Evolutionary conservation across 2,329 filamentous ascomycete species (phyloP), one percentile per base, ranked within the genome.

Genomic region (Aspergillus sp.): DNA sequence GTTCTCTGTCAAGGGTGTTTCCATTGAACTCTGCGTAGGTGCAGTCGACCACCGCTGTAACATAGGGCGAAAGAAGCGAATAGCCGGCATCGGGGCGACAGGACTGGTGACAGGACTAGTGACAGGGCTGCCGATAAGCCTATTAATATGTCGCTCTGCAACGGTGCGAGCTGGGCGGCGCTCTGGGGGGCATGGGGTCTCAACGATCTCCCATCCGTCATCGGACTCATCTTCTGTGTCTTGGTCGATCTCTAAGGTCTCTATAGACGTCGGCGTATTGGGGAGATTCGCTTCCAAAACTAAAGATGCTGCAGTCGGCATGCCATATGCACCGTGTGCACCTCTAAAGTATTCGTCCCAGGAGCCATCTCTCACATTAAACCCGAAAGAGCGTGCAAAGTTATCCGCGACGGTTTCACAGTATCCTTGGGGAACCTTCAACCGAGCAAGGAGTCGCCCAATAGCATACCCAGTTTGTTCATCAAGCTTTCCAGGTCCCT

Each of bases 391-490:
- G 5, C 42, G 39, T 0, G 45, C 40, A 11, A 65, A 51, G 26
- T 51, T 46, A 31, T 43, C 11, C 7, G 61, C 54, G 6, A 62
- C n/a, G 12, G 49, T 31, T 33, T 52, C 39, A 33, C 44, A 51
- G 39, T 61, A 48, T 29, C 50, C 42, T 8, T 43, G n/a, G 6
- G 62, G 56, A 1, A 66, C 37, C 6, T 49, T 12, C 2, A 62
- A 29, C 0, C 49, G 13, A 1, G 34, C 39, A 1, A 65, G 43
- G 2, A 66, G 35, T 11, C 52, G 56, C 2, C 57, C 57, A 11
- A 65, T 31, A 6, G 42, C 38, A 2, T 35, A 11, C 1, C 63
- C 60, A 19, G 52, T 50, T 5, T 33, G 12, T 4, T 19, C 42
- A 35, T 59, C 48, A 4, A 56, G n/a, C 10, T 41, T 32, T 2